Conservation (phyloP, 257 asterid genomes). For the Ophiorrhiza pumila region DNA sequence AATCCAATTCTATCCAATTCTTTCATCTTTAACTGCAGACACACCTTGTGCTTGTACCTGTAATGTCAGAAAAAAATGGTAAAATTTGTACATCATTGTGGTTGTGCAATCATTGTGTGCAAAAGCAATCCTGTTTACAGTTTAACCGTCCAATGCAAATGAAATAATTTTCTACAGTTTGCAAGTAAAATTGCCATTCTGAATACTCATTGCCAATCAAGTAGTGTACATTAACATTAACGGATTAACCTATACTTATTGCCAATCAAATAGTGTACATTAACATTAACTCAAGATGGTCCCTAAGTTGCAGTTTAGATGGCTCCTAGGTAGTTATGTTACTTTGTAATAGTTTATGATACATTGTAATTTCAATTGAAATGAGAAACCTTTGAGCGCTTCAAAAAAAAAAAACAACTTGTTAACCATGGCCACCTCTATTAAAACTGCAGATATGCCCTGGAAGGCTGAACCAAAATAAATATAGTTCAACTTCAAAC, state of each 20-base stretch:
- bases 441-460: neutral
- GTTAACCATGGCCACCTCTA: neutral
- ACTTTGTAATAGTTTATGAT: too few relatives aligned
- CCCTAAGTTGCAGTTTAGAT: too few relatives aligned
- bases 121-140: neutral
- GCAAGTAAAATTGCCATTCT: too few relatives aligned
- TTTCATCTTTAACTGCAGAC: neutral
- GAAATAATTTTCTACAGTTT: conserved; percentile 1
- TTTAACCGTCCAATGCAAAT: neutral
- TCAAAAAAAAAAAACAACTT: too few relatives aligned
- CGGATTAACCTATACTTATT: too few relatives aligned
- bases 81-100: neutral
- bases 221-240: too few relatives aligned
- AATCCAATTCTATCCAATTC: neutral
- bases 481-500: neutral
- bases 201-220: too few relatives aligned
- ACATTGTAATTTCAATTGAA: too few relatives aligned
- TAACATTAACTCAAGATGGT: too few relatives aligned
- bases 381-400: too few relatives aligned
- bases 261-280: neutral
- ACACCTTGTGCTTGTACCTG: conserved; percentile 1
- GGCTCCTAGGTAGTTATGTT: too few relatives aligned
- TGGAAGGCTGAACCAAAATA: neutral
- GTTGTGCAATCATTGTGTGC: neutral
- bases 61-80: neutral